Base-by-base conservation (phyloP, 352 stramenopile species). In the Phytophthora kernoviae region DNA sequence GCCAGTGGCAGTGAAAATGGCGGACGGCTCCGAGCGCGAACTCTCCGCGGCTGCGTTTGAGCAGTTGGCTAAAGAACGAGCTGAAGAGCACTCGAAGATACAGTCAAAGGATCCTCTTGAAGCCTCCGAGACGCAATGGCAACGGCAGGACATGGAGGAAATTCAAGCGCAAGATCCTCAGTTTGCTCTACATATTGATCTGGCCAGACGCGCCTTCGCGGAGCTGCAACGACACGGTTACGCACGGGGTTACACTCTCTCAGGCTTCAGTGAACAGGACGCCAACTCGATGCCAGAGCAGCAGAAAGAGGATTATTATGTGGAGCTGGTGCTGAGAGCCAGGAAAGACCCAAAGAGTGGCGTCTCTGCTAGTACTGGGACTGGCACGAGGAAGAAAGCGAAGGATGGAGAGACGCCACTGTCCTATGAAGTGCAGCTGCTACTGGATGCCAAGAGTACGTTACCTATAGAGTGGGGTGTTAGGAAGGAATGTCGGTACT, bases 141-240 rank as follows among this genome's bases (percentile, higher is more conserved):
- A 73, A 21, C 66, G 54, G 4, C 60, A 79, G 42, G 46, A 67
- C 24, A 22, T 84, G 9, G 50, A 62, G 1, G 73, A 83, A n/a
- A 62, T 87, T 14, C 20, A 68, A 30, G 62, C 58, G 11, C 49
- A 75, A 11, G 75, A 91, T 47, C 79, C 79, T 21, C 30, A 58
- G 44, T 75, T 91, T 20, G 79, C 75, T 11, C 55, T 73, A 26
- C 69, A 79, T 26, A 88, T 90, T 26, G 58, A 58, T 17, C 18
- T 88, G 33, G 68, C 79, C 2, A 39, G 65, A 51, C 65, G 72
- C 20, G 75, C 74, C 27, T 88, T 91, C 42, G 49, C 30, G 20
- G 76, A 80, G 58, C 65, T 91, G 10, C 75, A 90, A 62, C 65
- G 68, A 15, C 75, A 82, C 54, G 79, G 82, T 6, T 87, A 88